phyloP scores from a whole-genome alignment of 768 basidiomycete genomes.

The Russula brevipes region DNA sequence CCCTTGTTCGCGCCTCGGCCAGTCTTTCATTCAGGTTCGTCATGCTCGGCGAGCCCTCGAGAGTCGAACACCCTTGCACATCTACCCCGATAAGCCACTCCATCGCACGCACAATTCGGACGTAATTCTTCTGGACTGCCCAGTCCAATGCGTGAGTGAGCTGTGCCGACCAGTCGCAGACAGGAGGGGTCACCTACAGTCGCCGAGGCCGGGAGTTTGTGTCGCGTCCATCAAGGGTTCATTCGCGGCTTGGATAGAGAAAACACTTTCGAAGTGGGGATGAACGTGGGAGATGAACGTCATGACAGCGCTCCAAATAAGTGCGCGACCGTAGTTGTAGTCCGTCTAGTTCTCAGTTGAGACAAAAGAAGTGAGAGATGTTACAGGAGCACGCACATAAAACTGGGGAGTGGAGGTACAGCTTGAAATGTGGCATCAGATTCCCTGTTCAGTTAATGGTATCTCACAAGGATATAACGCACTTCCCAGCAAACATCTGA shows the following conservation, averaged over 20 bases:
- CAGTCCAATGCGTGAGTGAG: background rate
- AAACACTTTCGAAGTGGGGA: conserved; percentile 57
- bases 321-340: conserved; percentile 69
- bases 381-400: conserved; percentile 45
- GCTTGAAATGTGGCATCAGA: conserved; percentile 31
- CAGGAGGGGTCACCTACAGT: conserved; percentile 43
- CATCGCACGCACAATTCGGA: conserved; percentile 6
- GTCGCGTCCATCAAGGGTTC: conserved; percentile 71
- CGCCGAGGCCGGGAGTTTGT: conserved; percentile 63
- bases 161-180: background rate
- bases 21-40: background rate
- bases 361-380: background rate
- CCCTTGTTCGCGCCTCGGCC: background rate
- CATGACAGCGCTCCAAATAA: conserved; percentile 81
- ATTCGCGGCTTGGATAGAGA: conserved; percentile 71
- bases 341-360: conserved; percentile 43
- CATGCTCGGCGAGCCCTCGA: background rate
- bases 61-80: background rate
- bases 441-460: background rate
- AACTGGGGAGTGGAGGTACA: conserved; percentile 68
- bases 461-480: conserved; percentile 22
- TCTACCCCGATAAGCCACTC: conserved; percentile 19
- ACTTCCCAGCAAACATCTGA: conserved; percentile 70
- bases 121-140: conserved; percentile 7
- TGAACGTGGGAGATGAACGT: conserved; percentile 66